These are phyloP conservation scores for Guillardia theta DNA, from an alignment of 78 protist genomes.

Conservation along the genomic window DNA sequence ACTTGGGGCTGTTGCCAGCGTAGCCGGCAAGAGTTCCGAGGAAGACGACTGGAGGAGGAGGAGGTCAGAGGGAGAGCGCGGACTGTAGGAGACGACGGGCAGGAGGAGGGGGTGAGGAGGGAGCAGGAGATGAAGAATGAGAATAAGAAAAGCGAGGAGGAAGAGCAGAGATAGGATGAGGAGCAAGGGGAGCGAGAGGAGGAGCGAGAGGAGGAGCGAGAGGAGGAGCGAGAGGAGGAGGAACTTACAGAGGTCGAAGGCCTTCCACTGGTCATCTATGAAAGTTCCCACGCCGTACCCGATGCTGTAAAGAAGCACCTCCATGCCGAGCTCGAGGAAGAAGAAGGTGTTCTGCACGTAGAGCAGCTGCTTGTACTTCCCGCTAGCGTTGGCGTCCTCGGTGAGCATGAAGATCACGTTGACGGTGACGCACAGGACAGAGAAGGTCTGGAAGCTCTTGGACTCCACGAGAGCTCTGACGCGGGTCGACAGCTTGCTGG, in stretches of 20 bases:
- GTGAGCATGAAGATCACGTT: neutral
- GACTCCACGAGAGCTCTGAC: neutral
- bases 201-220: too few relatives aligned
- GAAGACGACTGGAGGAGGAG: neutral
- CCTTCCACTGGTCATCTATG: neutral
- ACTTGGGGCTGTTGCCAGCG: neutral
- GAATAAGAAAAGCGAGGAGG: too few relatives aligned
- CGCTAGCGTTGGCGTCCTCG: neutral
- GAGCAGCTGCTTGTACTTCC: neutral
- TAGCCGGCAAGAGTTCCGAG: neutral
- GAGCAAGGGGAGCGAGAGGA: neutral
- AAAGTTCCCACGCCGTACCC: neutral
- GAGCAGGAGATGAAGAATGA: neutral
- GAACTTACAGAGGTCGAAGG: neutral
- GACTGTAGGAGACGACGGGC: neutral
- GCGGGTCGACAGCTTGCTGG: neutral
- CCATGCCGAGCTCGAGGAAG: neutral
- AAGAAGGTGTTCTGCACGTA: neutral
- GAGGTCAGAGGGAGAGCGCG: neutral
- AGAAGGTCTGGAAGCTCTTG: neutral
- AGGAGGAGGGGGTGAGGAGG: neutral
- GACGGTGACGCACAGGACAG: neutral
- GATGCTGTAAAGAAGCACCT: neutral
- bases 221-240: neutral
- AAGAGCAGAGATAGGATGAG: too few relatives aligned